Percentiles rank a stretch among this genome's conserved stretches.
Conservation (phyloP, 345 rosid genomes). For the Populus davidiana region DNA sequence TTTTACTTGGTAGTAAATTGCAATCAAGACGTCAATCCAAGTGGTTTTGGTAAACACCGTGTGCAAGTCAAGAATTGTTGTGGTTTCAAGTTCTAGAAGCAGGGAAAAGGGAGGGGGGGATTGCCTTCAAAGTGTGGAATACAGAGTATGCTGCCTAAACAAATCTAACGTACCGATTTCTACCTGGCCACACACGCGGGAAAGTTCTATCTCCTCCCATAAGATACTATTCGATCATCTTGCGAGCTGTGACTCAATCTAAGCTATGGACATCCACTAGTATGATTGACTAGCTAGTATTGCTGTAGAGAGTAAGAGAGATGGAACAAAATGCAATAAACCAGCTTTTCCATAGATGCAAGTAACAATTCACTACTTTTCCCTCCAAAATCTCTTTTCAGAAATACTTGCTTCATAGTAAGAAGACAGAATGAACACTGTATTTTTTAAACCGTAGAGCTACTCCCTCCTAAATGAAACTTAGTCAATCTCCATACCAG, state of each 20-base stretch:
- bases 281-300: background rate
- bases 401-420: background rate
- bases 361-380: background rate
- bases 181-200: background rate
- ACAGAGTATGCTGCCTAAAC: background rate
- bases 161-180: background rate
- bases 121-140: background rate
- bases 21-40: no score
- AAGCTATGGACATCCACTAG: background rate
- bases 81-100: background rate
- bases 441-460: background rate
- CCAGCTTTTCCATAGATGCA: background rate
- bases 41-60: background rate
- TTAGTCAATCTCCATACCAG: slow-evolving; percentile 54
- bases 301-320: background rate
- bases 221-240: no score
- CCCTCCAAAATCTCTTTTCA: background rate
- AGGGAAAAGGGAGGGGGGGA: background rate
- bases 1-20: background rate
- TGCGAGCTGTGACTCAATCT: background rate
- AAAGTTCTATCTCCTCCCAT: background rate
- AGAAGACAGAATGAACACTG: background rate
- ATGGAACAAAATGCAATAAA: background rate
- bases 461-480: background rate
- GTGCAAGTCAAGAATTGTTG: background rate